Percentiles rank a stretch among this genome's conserved stretches.
Conservation (phyloP, 768 basidiomycete genomes). For the Plicaturopsis crispa region DNA sequence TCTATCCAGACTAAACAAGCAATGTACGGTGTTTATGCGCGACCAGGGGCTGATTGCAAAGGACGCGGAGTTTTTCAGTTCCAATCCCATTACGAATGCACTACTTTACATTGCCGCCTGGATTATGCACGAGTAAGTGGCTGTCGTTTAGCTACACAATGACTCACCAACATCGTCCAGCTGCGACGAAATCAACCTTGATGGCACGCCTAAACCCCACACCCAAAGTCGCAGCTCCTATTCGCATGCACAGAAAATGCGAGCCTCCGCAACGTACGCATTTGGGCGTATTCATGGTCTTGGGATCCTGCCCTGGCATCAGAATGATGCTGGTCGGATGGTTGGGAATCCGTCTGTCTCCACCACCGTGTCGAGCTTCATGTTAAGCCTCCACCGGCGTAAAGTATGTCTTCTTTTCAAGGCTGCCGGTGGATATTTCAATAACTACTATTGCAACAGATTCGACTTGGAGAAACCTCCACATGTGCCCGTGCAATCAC, state of each 20-base stretch:
- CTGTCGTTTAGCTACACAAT: neutral
- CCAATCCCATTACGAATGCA: conserved; percentile 9
- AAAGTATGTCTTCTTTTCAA: conserved; percentile 13
- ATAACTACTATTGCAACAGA: conserved; percentile 1
- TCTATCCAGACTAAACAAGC: conserved; percentile 11
- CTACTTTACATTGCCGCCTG: conserved; percentile 18
- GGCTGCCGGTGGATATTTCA: neutral
- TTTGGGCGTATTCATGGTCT: conserved; percentile 19
- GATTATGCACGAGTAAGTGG: conserved; percentile 19
- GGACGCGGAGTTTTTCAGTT: conserved; percentile 12
- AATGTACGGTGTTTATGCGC: conserved; percentile 12
- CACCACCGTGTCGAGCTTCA: conserved; percentile 16
- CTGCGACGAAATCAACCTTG: conserved; percentile 19
- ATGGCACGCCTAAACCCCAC: conserved; percentile 13
- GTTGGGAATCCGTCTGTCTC: conserved; percentile 22
- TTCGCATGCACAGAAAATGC: conserved; percentile 28
- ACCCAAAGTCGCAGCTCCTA: conserved; percentile 12
- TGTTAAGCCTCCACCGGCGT: conserved; percentile 17
- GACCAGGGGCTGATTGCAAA: conserved; percentile 10
- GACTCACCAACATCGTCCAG: conserved; percentile 7
- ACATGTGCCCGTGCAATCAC: conserved; percentile 22
- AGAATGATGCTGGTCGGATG: conserved; percentile 16
- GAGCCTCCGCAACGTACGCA: conserved; percentile 21
- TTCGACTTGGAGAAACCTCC: conserved; percentile 14
- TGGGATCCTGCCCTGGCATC: conserved; percentile 21